These are phyloP conservation scores for Xylaria scruposa DNA, from an alignment of 495 filamentous ascomycete species.

Conservation along the genomic window DNA sequence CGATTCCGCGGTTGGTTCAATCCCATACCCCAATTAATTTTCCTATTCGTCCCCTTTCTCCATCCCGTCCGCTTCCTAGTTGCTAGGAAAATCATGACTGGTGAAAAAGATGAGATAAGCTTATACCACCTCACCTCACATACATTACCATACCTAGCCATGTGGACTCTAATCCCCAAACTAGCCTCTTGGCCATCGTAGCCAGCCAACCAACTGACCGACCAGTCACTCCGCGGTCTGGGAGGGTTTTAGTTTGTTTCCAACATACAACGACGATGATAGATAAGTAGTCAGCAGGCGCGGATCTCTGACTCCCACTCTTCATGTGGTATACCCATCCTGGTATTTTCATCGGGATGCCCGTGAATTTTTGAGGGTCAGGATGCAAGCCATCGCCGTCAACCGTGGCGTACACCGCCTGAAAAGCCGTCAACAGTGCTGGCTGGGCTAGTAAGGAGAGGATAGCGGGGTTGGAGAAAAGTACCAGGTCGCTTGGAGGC, in stretches of 20 bases:
- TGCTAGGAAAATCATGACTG: background rate
- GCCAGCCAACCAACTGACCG: conserved; percentile 1
- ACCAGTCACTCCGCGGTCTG: background rate
- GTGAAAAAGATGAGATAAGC: conserved; percentile 26
- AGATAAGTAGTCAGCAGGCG: conserved; percentile 14
- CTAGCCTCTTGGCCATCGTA: background rate
- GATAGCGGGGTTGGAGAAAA: conserved; percentile 4
- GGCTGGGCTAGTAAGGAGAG: background rate
- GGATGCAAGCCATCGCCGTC: conserved; percentile 3
- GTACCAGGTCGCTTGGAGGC: background rate
- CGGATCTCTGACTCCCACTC: background rate
- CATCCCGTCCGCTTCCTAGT: background rate
- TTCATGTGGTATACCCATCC: background rate
- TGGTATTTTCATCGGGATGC: conserved; percentile 8
- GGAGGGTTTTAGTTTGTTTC: background rate
- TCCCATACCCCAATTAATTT: background rate
- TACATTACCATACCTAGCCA: background rate
- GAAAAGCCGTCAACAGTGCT: background rate
- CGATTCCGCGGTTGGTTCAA: background rate
- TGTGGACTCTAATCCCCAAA: background rate
- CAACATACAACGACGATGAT: background rate
- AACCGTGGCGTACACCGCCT: conserved; percentile 9
- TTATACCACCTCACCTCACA: conserved; percentile 23
- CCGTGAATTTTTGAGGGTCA: conserved; percentile 9
- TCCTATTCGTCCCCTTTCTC: conserved; percentile 2